Percentiles rank a stretch among this genome's conserved stretches.
Conservation (phyloP, 2,329 filamentous ascomycete genomes). For the Ceratocystiopsis minuta region DNA sequence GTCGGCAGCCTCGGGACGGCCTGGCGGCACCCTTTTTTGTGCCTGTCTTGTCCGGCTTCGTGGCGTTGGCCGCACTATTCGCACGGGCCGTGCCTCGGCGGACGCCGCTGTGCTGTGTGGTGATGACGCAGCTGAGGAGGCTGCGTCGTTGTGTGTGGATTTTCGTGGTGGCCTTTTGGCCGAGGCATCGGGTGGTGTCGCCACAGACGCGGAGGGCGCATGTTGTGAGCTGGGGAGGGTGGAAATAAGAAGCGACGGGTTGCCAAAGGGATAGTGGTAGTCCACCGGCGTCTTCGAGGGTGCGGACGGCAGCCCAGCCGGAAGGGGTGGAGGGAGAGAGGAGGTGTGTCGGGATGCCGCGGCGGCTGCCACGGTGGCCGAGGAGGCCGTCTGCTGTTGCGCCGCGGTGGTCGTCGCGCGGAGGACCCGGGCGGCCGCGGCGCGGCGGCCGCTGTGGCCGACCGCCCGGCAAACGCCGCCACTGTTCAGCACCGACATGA, state of each 20-base stretch:
- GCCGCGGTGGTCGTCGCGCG: not conserved
- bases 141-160: no score
- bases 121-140: no score
- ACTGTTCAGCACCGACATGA: not conserved
- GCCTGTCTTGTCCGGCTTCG: no score
- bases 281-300: not conserved
- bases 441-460: not conserved
- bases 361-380: not conserved
- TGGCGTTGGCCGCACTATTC: no score
- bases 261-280: constrained; percentile 10
- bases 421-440: not conserved
- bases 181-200: no score
- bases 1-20: no score
- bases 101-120: no score
- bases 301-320: not conserved
- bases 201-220: not conserved
- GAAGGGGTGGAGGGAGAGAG: not conserved
- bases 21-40: no score
- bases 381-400: not conserved
- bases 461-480: not conserved
- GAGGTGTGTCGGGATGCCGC: not conserved
- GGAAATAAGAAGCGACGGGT: constrained; percentile 8
- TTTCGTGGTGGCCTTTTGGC: no score
- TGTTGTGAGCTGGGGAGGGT: constrained; percentile 3
- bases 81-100: no score